Conservation (phyloP, 176 grass and related monocot genomes). For the Cymbopogon citratus region DNA sequence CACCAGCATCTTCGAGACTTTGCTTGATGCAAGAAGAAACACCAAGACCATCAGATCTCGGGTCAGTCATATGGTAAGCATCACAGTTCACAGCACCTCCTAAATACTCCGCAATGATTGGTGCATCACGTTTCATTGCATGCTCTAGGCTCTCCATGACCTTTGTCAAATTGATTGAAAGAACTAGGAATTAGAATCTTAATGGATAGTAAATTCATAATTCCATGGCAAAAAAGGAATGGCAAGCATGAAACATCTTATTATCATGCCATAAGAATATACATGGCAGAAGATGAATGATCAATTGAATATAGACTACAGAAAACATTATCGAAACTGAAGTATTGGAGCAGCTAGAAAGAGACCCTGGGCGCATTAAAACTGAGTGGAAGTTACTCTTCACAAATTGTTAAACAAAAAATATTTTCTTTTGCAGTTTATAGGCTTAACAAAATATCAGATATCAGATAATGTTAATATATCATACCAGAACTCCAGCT, state of each 20-base stretch:
- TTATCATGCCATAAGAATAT: neutral
- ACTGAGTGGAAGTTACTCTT: neutral
- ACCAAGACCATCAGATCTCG: conserved; percentile 90
- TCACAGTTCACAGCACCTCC: conserved; percentile 99
- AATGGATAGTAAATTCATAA: neutral
- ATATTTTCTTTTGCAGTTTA: neutral
- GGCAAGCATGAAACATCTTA: neutral
- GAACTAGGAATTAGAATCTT: conserved; percentile 1
- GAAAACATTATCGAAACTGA: neutral
- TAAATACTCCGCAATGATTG: conserved; percentile 83
- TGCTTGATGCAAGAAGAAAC: conserved; percentile 88
- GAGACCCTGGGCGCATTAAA: neutral
- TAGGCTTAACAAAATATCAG: neutral
- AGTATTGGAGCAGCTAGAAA: neutral
- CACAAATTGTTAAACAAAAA: neutral
- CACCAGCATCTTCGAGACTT: conserved; percentile 86
- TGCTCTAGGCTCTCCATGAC: conserved; percentile 99
- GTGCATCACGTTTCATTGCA: conserved; percentile 91
- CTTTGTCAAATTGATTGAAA: conserved; percentile 28
- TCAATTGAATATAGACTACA: neutral
- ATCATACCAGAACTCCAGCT: conserved; percentile 83
- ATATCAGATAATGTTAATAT: conserved; percentile 25
- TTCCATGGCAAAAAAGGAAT: neutral
- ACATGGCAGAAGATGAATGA: neutral
- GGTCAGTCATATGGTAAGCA: conserved; percentile 99